Conservation (phyloP, 1,139 yeast genomes). For the Nakaseomyces bracarensis region DNA sequence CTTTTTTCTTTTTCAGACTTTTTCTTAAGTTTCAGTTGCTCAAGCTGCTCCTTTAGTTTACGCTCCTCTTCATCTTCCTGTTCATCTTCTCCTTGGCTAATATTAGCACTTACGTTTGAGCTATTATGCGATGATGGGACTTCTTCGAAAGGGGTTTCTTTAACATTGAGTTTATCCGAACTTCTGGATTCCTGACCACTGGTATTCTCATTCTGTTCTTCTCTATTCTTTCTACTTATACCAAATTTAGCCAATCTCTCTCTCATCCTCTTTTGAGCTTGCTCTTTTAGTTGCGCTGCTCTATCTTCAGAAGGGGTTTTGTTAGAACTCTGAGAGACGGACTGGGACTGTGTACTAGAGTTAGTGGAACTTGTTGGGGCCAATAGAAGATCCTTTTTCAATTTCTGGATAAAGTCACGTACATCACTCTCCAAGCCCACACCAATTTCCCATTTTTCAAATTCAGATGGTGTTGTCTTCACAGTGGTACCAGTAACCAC, state of each 20-base stretch:
- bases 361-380: conserved; percentile 7
- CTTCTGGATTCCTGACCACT: not conserved
- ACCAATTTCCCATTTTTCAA: conserved; percentile 79
- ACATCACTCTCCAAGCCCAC: conserved; percentile 67
- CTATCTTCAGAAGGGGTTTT: conserved; percentile 49
- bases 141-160: conserved; percentile 7
- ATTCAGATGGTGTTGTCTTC: conserved; percentile 42
- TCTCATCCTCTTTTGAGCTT: conserved; percentile 83
- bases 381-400: conserved; percentile 31
- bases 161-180: not conserved
- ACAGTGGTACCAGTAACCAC: conserved; percentile 33
- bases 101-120: not conserved
- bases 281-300: conserved; percentile 78
- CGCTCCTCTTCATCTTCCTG: conserved; percentile 36
- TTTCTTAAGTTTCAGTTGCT: conserved; percentile 50
- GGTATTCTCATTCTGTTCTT: conserved; percentile 12
- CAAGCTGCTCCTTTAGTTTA: conserved; percentile 31
- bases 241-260: conserved; percentile 86
- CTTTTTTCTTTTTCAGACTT: conserved; percentile 34
- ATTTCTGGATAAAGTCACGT: conserved; percentile 49
- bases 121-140: not conserved
- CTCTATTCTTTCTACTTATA: conserved; percentile 39
- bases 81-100: conserved; percentile 14
- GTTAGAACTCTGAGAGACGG: conserved; percentile 18
- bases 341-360: not conserved